Evolutionary conservation across 2,329 filamentous ascomycete genomes (phyloP).

Genomic region (Stachybotrys elegans): DNA sequence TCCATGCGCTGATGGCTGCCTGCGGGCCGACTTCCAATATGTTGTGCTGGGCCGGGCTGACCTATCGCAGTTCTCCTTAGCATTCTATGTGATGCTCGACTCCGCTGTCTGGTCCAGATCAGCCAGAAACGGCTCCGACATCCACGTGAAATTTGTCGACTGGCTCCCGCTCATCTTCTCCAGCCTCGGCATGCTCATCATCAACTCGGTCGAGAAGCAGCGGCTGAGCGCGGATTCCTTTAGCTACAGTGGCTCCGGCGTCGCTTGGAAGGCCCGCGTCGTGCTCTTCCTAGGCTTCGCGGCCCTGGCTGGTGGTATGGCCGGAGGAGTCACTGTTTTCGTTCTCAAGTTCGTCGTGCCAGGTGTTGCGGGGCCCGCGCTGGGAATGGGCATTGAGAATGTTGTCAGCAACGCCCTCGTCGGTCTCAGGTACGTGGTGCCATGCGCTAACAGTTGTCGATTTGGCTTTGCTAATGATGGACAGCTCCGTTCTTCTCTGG

Average conservation of each 20-base stretch:
- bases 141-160: constrained; percentile 63
- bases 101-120: constrained; percentile 63
- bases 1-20: background rate
- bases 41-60: background rate
- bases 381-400: constrained; percentile 62
- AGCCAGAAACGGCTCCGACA: constrained; percentile 50
- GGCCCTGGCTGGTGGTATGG: constrained; percentile 61
- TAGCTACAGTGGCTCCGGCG: constrained; percentile 56
- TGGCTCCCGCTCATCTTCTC: constrained; percentile 66
- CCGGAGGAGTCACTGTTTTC: constrained; percentile 63
- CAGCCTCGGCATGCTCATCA: constrained; percentile 64
- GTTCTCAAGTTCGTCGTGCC: constrained; percentile 61
- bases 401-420: constrained; percentile 61
- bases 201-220: constrained; percentile 65
- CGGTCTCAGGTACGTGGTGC: constrained; percentile 46
- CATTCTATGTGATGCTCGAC: constrained; percentile 65
- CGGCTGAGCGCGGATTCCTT: constrained; percentile 59
- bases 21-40: background rate
- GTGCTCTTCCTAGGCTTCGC: constrained; percentile 65
- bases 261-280: constrained; percentile 65
- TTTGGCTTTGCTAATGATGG: constrained; percentile 10
- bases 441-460: background rate
- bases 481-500: constrained; percentile 60
- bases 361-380: constrained; percentile 51
- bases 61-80: constrained; percentile 55